Percentiles rank a stretch among this genome's conserved stretches.
Evolutionary conservation across 2,329 filamentous ascomycete species (phyloP).

Genomic region (Pseudogymnoascus destructans): DNA sequence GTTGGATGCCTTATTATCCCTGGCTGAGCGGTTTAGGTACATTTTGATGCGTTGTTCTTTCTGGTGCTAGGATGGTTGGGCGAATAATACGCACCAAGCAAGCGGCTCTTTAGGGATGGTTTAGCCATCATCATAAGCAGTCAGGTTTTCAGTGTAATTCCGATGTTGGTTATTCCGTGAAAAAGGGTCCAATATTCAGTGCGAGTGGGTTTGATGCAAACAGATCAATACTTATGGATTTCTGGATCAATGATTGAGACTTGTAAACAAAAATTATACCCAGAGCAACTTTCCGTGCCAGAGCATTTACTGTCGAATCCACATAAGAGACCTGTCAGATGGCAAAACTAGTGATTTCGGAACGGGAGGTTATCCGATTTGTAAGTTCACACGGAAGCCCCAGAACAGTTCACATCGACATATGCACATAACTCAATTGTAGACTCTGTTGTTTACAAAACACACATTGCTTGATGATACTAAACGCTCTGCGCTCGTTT

Average conservation of each 20-base stretch:
- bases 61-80: not conserved
- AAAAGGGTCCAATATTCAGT: conserved; percentile 5
- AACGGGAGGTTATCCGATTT: conserved; percentile 1
- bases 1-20: not conserved
- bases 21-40: not conserved
- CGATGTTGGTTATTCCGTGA: not conserved
- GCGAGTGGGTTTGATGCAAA: not conserved
- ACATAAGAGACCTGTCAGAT: conserved; percentile 7
- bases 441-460: not conserved
- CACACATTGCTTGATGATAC: not conserved
- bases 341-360: conserved; percentile 3
- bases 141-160: not conserved
- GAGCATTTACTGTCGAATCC: not conserved
- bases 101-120: not conserved
- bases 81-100: not conserved
- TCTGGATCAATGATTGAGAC: not conserved
- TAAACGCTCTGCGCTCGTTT: not conserved
- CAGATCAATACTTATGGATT: not conserved
- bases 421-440: not conserved
- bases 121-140: not conserved
- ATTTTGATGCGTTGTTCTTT: conserved; percentile 8
- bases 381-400: not conserved
- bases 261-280: not conserved
- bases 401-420: not conserved
- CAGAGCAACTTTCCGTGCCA: not conserved